Conservation (phyloP, 306 rosid genomes). For the Lotus japonicus region DNA sequence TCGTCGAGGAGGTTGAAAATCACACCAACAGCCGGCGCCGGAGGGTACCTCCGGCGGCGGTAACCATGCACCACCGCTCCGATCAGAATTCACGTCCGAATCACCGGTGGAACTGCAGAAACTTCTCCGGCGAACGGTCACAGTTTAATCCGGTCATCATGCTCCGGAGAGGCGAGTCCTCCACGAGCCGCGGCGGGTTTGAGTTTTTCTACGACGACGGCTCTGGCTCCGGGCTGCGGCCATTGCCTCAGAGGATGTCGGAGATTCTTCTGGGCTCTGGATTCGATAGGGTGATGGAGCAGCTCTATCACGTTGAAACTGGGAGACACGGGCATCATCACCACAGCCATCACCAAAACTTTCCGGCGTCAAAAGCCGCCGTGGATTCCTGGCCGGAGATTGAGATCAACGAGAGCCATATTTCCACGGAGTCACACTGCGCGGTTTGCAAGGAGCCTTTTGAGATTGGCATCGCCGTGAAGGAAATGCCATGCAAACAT, state of each 20-base stretch:
- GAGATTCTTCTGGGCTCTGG: slow-evolving; percentile 61
- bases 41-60: slow-evolving; percentile 27
- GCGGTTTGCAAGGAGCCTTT: slow-evolving; percentile 70
- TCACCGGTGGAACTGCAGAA: slow-evolving; percentile 5
- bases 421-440: slow-evolving; percentile 44
- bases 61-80: slow-evolving; percentile 33
- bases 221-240: slow-evolving; percentile 45
- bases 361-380: slow-evolving; percentile 49
- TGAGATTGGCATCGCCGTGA: slow-evolving; percentile 16
- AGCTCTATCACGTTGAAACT: slow-evolving; percentile 42
- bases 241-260: slow-evolving; percentile 57
- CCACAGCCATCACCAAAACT: background rate
- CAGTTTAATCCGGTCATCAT: slow-evolving; percentile 63
- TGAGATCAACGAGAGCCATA: slow-evolving; percentile 27
- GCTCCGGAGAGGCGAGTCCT: slow-evolving; percentile 28
- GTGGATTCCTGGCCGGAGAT: slow-evolving; percentile 50
- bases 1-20: slow-evolving; percentile 42
- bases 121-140: background rate
- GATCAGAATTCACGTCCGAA: slow-evolving; percentile 22
- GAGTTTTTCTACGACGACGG: slow-evolving; percentile 62
- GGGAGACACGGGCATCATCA: background rate
- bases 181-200: slow-evolving; percentile 23
- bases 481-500: slow-evolving; percentile 56
- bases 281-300: slow-evolving; percentile 57
- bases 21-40: slow-evolving; percentile 12